Conservation (phyloP, 306 rosid species). For the barrel medic (Medicago truncatula) region DNA sequence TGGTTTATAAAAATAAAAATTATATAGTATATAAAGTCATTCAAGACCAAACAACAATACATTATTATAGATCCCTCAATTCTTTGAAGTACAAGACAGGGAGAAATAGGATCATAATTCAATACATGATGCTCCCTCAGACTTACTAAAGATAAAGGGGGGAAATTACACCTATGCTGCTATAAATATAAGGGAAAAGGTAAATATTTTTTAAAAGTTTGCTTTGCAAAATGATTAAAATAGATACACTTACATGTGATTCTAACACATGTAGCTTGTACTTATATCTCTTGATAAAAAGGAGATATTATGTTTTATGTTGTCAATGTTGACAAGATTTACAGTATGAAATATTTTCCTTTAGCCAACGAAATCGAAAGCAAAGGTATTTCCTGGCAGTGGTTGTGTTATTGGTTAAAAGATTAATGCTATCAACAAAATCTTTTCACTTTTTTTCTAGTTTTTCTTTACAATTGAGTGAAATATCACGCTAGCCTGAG, state of each 20-base stretch:
- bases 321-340: neutral
- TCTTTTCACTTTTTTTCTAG: neutral
- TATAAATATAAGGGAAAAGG: too few species aligned
- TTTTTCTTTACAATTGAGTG: neutral
- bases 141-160: too few species aligned
- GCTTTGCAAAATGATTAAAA: neutral
- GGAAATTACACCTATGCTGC: too few species aligned
- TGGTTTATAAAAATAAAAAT: neutral
- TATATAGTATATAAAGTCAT: neutral
- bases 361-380: neutral
- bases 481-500: neutral
- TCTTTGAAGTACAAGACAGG: neutral
- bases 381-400: neutral
- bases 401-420: neutral
- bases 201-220: neutral
- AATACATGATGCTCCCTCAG: too few species aligned
- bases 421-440: neutral
- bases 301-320: slow-evolving; percentile 14
- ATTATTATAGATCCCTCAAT: slow-evolving; percentile 4
- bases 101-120: neutral
- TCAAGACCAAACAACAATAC: neutral
- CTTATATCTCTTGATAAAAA: neutral
- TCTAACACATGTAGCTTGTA: neutral
- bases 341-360: neutral
- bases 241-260: neutral